Base-by-base conservation (phyloP, 2,329 filamentous ascomycete genomes). In the Ophiocordyceps camponoti-rufipedis region DNA sequence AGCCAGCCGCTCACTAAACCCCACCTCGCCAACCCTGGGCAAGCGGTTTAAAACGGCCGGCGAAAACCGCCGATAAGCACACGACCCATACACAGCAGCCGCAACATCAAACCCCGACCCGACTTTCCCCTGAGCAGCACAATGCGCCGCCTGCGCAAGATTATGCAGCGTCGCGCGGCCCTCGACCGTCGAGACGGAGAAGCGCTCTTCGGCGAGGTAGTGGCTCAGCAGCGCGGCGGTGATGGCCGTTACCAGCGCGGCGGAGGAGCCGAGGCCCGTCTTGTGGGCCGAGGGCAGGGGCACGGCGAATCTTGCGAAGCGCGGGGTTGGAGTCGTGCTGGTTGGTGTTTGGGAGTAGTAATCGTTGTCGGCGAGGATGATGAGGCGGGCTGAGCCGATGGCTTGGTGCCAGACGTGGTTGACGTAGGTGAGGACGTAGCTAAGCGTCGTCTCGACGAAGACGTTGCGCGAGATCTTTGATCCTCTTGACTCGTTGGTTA, bases 61-160 rank as follows among this genome's bases (percentile, higher is more conserved):
- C 0, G 85, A 89, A 67, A 98, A 98, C n/a, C 91, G 81, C 18
- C 82, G 76, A 70, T 98, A 98, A 11, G 83, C 69, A 59, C 86
- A 94, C 14, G 85, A 88, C 14, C 91, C 91, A 61, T 86, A 95
- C 14, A 94, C 86, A 16, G 91, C 91, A 28, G 84, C 81, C 0
- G 89, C 91, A 45, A 98, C 83, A 59, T 98, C 91, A 60, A 98
- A 98, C 18, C 91, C 91, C 1, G 84, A 91, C 44, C 91, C 91
- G 16, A 98, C 80, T 63, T 98, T 98, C 23, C 91, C 91, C 66
- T 98, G 91, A 0, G 91, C 91, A 1, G 89, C 86, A 58, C 89
- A 95, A 66, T 98, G 91, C 4, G 86, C 82, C 1, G 85, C 84
- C 67, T 98, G 91, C 0, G 89, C 82, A 44, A 98, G 78, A 63